Base-by-base conservation (phyloP, 2,329 filamentous ascomycete genomes). In the Massarina eburnea region DNA sequence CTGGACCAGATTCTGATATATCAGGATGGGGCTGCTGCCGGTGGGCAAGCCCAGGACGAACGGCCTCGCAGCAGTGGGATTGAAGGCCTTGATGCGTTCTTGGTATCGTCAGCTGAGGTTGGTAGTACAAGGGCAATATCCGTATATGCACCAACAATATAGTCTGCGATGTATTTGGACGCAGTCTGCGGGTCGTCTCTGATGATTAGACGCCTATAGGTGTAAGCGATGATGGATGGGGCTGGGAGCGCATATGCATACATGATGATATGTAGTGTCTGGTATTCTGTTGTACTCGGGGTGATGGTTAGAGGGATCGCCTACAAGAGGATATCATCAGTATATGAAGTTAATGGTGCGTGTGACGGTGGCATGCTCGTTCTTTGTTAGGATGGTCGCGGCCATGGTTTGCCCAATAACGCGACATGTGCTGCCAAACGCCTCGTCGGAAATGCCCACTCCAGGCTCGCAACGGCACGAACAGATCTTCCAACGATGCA, bases 11-110 rank as follows among this genome's bases (percentile, higher is more conserved):
- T 85, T 79, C 67, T 83, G 83, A 75, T 95, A 95, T 55, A 94
- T 84, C 41, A 82, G 78, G 50, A 91, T 80, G 2, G 89, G 89
- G 52, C 86, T 91, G 60, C 87, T 91, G 43, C 89, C 89, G 1
- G 89, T 95, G 8, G 89, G 89, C 38, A 95, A 78, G 47, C 89
- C 89, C 37, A 95, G 82, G 5, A 94, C 86, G 63, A 95, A 94
- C 1, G 88, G 89, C 56, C 83, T 83, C 54, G 82, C 74, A 38
- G 84, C 74, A 4, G 86, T 88, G 29, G 89, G 89, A 39, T 80
- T 79, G 72, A 90, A 94, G 49, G 82, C 74, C 61, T 86, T 88
- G 76, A 94, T 92, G 57, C 88, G 85, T 59, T 88, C 85, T 85
- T 54, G 54, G 50, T 50, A 39, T 50, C 24, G 47, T 68, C 60